Evolutionary conservation across 2,329 filamentous ascomycete species (phyloP).

Genomic region (Pseudogymnoascus sp.): DNA sequence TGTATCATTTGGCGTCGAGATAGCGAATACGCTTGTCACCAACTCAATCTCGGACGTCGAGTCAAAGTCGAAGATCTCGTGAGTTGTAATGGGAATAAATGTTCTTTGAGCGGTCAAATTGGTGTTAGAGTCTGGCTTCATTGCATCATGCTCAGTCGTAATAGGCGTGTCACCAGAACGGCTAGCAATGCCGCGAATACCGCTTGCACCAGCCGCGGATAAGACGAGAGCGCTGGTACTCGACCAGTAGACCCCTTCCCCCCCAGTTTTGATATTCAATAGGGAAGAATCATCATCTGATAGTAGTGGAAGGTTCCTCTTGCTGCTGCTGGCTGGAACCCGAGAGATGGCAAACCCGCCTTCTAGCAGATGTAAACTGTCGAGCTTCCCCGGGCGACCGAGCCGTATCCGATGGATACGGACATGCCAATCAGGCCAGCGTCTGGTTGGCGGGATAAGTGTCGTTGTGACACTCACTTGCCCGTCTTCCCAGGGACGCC

Average conservation of each 20-base stretch:
- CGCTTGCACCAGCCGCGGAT: constrained; percentile 7
- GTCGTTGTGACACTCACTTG: constrained; percentile 13
- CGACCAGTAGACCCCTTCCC: constrained; percentile 1
- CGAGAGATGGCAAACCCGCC: constrained; percentile 14
- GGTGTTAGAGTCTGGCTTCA: constrained; percentile 15
- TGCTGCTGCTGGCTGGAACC: neutral
- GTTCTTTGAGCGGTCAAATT: constrained; percentile 14
- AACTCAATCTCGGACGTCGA: constrained; percentile 2
- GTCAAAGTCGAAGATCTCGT: constrained; percentile 4
- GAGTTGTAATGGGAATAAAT: constrained; percentile 12
- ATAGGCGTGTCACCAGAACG: neutral
- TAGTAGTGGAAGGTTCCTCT: neutral
- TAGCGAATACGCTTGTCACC: constrained; percentile 9
- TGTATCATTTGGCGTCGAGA: neutral
- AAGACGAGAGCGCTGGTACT: neutral
- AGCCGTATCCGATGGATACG: constrained; percentile 12
- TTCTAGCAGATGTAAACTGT: constrained; percentile 9
- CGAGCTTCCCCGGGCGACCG: neutral
- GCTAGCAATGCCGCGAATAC: neutral
- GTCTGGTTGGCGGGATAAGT: constrained; percentile 13
- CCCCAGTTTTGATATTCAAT: neutral
- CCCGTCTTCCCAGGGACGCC: constrained; percentile 11
- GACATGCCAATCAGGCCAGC: constrained; percentile 18
- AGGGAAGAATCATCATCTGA: neutral
- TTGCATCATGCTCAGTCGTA: neutral